phyloP scores from a whole-genome alignment of 2,329 filamentous ascomycete genomes.

The Cladosporium sp. region DNA sequence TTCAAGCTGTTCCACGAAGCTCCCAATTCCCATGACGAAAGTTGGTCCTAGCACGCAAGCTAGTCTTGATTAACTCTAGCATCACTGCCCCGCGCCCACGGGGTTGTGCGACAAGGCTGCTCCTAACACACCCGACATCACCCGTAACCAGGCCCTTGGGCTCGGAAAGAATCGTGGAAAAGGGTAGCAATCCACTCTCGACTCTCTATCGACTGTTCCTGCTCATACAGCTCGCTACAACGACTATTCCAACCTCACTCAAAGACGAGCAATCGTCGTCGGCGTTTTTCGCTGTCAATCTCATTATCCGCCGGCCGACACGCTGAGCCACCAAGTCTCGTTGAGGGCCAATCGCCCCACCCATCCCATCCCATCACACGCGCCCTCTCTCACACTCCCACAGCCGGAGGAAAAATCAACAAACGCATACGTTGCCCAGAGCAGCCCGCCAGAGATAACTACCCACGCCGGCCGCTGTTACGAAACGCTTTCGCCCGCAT shows the following conservation, averaged over 20 bases:
- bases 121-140: constrained; percentile 7
- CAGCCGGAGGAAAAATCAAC: constrained; percentile 7
- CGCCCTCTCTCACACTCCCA: not conserved
- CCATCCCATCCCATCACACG: not conserved
- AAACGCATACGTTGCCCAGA: constrained; percentile 4
- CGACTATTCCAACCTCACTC: not conserved
- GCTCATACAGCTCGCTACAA: not conserved
- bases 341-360: constrained; percentile 15
- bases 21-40: constrained; percentile 15
- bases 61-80: not conserved
- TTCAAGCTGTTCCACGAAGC: constrained; percentile 4
- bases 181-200: constrained; percentile 5
- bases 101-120: not conserved
- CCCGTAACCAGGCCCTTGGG: not conserved
- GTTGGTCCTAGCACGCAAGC: not conserved
- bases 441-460: constrained; percentile 5
- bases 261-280: not conserved
- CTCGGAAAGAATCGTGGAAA: constrained; percentile 13
- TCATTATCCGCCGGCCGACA: not conserved
- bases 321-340: constrained; percentile 14
- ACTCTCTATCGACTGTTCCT: not conserved
- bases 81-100: constrained; percentile 6
- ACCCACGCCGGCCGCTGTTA: constrained; percentile 6
- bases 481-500: constrained; percentile 4
- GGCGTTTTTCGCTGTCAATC: not conserved